Conservation (phyloP, 306 rosid genomes). For the Prinsepia uniflora region DNA sequence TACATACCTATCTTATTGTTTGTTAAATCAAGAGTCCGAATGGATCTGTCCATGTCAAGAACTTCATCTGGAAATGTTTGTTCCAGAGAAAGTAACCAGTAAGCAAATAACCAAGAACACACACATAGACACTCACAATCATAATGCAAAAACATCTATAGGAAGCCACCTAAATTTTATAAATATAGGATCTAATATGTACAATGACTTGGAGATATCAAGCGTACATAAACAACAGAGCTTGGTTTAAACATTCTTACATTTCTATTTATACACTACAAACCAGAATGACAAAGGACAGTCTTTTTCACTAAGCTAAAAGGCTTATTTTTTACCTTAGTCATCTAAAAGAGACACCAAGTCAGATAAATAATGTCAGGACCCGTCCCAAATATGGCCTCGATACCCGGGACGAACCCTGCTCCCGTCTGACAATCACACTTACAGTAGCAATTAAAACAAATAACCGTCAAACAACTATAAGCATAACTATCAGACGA, state of each 20-base stretch:
- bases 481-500: too few species aligned
- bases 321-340: neutral
- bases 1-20: conserved; percentile 69
- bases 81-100: conserved; percentile 8
- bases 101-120: neutral
- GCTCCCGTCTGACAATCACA: too few species aligned
- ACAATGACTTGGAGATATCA: too few species aligned
- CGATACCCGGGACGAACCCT: too few species aligned
- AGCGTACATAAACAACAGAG: neutral
- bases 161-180: too few species aligned
- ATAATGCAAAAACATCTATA: too few species aligned
- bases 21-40: conserved; percentile 79
- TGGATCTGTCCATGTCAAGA: conserved; percentile 67
- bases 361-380: neutral
- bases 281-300: neutral
- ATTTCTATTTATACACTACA: neutral
- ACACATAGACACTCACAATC: too few species aligned
- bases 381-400: too few species aligned
- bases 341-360: neutral
- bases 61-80: conserved; percentile 84
- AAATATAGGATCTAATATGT: neutral
- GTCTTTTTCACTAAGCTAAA: neutral
- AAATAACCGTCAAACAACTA: too few species aligned
- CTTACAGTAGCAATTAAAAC: too few species aligned
- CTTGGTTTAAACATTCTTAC: neutral